phyloP scores from a whole-genome alignment of 495 filamentous ascomycete species.

The Baudoinia panamericana region DNA sequence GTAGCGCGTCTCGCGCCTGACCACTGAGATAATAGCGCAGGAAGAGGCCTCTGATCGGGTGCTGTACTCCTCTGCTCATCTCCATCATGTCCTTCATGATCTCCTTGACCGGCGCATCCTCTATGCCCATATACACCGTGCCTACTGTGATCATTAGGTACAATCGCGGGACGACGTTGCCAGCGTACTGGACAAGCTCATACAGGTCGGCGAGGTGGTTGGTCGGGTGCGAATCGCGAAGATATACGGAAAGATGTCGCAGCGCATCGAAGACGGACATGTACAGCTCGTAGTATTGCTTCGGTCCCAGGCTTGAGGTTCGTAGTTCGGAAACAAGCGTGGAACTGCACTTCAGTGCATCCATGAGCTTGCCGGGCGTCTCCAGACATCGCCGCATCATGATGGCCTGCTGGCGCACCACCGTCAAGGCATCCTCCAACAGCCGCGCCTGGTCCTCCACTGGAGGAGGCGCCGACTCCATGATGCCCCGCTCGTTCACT shows the following conservation, averaged over 20 bases:
- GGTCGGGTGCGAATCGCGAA: constrained; percentile 91
- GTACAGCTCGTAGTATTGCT: constrained; percentile 99
- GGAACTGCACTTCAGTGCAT: constrained; percentile 97
- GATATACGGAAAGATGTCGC: constrained; percentile 89
- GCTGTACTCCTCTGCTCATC: constrained; percentile 96
- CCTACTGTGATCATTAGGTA: constrained; percentile 99
- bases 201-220: constrained; percentile 97
- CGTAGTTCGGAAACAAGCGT: constrained; percentile 94
- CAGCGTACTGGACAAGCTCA: constrained; percentile 97
- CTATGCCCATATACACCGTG: constrained; percentile 96
- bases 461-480: constrained; percentile 16
- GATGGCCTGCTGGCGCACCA: constrained; percentile 88
- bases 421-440: constrained; percentile 89
- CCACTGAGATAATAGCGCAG: constrained; percentile 90
- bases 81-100: constrained; percentile 99
- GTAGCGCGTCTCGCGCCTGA: constrained; percentile 80
- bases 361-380: constrained; percentile 97
- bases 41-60: constrained; percentile 88
- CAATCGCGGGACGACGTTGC: constrained; percentile 89
- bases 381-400: constrained; percentile 97
- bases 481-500: no score
- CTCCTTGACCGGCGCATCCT: constrained; percentile 97
- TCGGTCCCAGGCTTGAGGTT: constrained; percentile 87
- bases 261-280: constrained; percentile 98
- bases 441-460: constrained; percentile 86